Base-by-base conservation (phyloP, 139 green algal genomes). In the Volvox africanus region DNA sequence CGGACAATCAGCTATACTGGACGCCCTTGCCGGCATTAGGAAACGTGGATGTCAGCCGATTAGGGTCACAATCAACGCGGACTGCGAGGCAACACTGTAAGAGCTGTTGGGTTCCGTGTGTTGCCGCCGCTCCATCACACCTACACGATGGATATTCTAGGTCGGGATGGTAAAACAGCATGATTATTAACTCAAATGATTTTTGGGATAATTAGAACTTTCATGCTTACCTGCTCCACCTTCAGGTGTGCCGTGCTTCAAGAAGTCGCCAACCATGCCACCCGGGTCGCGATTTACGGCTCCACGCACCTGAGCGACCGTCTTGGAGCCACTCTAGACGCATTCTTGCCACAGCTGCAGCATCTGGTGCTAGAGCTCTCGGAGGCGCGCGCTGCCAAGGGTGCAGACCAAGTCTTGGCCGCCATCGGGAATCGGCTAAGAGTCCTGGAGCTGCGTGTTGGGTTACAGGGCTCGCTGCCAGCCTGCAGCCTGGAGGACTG, bases 401-500 rank as follows among this genome's bases (percentile, higher is more conserved):
- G 68, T 24, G 67, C 67, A 26, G 67, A 89, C 61, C 26, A 30
- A 44, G 16, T 89, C 22, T 69, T 89, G 68, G 18, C 28, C 5
- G 84, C 36, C 0, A 37, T 89, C 61, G 84, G 36, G 18, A 12
- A 35, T 17, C 67, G 26, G 26, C 84, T 89, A 22, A 19, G 14
- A 16, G 1, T 3, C 24, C 36, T 89, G 67, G 84, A 81, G 35
- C 33, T 89, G 36, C 68, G 36, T 24, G 9, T 87, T 12, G 55
- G n/a, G 17, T 33, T 61, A 32, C 18, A 33, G n/a, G 81, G 81
- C 32, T 18, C 30, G 22, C 82, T 65, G 82, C 82, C 82, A 11
- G 82, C 65, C 17, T 32, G 73, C 16, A 67, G 26, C 26, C 65
- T 88, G 82, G 82, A 62, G 82, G 82, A 35, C 13, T 88, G 82